These are phyloP conservation scores for Aspergillus carlsbadensis DNA, from an alignment of 495 filamentous ascomycete species.

Conservation along the genomic window DNA sequence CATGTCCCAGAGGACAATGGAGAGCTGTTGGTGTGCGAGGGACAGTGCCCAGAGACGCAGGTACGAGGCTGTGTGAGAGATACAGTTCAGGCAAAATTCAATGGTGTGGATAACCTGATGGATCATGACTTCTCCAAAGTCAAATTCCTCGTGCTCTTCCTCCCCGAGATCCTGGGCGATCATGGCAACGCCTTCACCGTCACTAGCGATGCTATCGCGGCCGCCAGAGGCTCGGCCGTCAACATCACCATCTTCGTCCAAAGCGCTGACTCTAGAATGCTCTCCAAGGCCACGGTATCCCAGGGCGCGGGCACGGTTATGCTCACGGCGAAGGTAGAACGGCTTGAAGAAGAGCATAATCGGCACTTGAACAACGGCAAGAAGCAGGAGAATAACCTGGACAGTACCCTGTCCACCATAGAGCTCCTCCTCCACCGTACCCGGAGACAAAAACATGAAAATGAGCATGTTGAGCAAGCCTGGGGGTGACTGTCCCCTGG, in stretches of 20 bases:
- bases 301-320: conserved; percentile 80
- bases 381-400: conserved; percentile 75
- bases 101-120: conserved; percentile 99
- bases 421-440: conserved; percentile 68
- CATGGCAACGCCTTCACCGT: conserved; percentile 86
- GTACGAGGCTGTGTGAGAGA: conserved; percentile 98
- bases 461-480: conserved; percentile 98
- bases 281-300: conserved; percentile 94
- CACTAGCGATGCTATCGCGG: conserved; percentile 74
- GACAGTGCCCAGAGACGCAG: conserved; percentile 98
- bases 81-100: conserved; percentile 98
- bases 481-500: conserved; percentile 63
- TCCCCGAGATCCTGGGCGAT: conserved; percentile 80
- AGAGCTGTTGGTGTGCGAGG: conserved; percentile 96
- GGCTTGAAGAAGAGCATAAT: conserved; percentile 93
- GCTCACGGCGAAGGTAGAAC: conserved; percentile 85
- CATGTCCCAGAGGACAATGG: conserved; percentile 95
- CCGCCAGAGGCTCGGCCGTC: conserved; percentile 43
- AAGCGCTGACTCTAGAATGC: conserved; percentile 77
- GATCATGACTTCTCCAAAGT: conserved; percentile 95
- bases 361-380: conserved; percentile 84
- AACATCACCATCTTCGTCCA: conserved; percentile 72
- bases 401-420: conserved; percentile 74
- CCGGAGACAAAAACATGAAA: conserved; percentile 96
- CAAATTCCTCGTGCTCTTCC: conserved; percentile 89